Evolutionary conservation across 2,329 filamentous ascomycete species (phyloP), one percentile per base, ranked within the genome.

Genomic region (Penicillium janthinellum): DNA sequence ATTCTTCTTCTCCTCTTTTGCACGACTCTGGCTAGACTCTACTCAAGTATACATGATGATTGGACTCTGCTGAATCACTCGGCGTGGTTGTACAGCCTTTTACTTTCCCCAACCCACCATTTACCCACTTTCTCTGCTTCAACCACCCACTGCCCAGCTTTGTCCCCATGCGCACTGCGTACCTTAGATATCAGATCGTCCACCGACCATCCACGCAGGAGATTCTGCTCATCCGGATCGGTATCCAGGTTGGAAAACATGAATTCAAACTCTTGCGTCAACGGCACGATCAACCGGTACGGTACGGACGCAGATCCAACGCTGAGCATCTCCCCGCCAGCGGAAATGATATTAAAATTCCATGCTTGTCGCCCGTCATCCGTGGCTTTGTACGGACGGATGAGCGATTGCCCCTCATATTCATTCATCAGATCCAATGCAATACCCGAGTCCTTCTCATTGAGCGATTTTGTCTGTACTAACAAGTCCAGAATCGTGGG

Each of bases 261-360:
- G 41, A 66, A 75, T 25, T 68, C 64, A 25, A 81, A 89, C 54
- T 91, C 89, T 74, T 96, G 90, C 70, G 90, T 85, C 69, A 94
- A 87, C 4, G 90, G 87, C 57, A 97, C 87, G 17, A 68, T 67
- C 90, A 93, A 59, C 85, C 82, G 58, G 96, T 84, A 73, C 55
- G 75, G 80, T 93, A 92, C 69, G 88, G 87, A 92, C 89, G 96
- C 64, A 80, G 83, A 14, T 87, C 88, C 76, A 90, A 88, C 64
- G 82, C 81, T 63, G 83, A 83, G 75, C 89, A 88, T 67, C 35
- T 70, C 67, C 28, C 71, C 71, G 2, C 73, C 73, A 1, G 73
- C 64, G 39, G 73, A 74, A 52, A 75, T 71, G 38, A 75, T 65
- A 11, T 64, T 64, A 15, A 74, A 69, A 47, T 73, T 70, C 72